Base-by-base conservation (phyloP, 257 asterid species). In the Paulownia fortunei region DNA sequence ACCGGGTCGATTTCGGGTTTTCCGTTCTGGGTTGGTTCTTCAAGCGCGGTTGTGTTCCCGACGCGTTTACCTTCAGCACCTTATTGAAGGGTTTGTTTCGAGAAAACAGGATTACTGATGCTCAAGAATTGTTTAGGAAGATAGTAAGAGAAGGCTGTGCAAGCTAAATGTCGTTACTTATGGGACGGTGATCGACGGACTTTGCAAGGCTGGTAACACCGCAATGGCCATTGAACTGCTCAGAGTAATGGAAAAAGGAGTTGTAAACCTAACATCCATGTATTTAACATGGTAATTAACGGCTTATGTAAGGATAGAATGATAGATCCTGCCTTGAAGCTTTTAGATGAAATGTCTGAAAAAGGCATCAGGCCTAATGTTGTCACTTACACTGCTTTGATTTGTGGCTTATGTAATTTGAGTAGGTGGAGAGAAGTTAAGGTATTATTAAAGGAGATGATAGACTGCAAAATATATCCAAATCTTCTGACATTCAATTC, bases 131-230 rank as follows among this genome's bases (percentile, higher is more conserved):
- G 76, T 79, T 84, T 30, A 67, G 19, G 34, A 81, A 65, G 80
- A 34, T 78, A 9, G 72, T 58, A 6, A 39, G 24, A 34, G 81
- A 82, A 54, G 65, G 2, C 5, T 77, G 3, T 68, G 86, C 27
- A 30, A 70, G 27, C 30, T 63, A 9, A 2, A 76, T 44, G 30
- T 0, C 3, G 24, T 82, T 23, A n/a, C 44, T 10, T 82, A 54
- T 26, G 72, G 12, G 44, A 68, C 71, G 2, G 68, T 82, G 16
- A 67, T 82, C 8, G 46, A 79, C 27, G 84, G 86, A 51, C 81
- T 82, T 15, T 85, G 87, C 66, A 85, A 82, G 72, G 52, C 74
- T 15, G 89, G 85, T 26, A 55, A 63, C 61, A 75, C 86, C 16
- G 23, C 24, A 3, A 19, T 24, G 52, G 88, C 88, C 27, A 10